A percentile compares a stretch with the other conserved stretches of the same genome.
Evolutionary conservation across 2,329 filamentous ascomycete species (phyloP).

Genomic region (Colletotrichum sp.): DNA sequence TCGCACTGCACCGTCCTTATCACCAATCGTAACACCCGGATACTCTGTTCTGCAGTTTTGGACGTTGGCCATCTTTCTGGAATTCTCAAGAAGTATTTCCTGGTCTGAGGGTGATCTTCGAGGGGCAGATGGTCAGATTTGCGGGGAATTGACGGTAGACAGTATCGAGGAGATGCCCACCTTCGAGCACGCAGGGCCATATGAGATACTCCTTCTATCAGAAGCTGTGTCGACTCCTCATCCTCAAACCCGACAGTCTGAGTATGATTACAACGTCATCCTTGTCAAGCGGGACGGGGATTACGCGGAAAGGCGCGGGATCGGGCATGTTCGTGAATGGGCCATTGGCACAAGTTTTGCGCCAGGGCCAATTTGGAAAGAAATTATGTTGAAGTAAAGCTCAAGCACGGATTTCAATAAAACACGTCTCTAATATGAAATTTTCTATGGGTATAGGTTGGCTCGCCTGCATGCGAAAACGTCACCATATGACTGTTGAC

Average conservation of each 20-base stretch:
- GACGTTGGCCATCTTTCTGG: not conserved
- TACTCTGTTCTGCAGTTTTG: not conserved
- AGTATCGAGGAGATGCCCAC: not conserved
- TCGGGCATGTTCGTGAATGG: not conserved
- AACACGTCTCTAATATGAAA: not conserved
- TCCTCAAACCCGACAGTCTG: not conserved
- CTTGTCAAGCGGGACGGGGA: not conserved
- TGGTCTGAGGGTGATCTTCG: not conserved
- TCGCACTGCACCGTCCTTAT: not conserved
- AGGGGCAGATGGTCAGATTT: not conserved
- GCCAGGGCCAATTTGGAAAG: not conserved
- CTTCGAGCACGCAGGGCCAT: not conserved
- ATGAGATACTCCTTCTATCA: not conserved
- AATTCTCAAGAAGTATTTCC: not conserved
- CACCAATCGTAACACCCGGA: not conserved
- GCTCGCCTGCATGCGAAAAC: rapidly evolving
- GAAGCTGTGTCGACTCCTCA: not conserved
- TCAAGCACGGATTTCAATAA: rapidly evolving
- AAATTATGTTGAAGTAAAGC: not conserved
- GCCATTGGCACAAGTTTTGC: not conserved
- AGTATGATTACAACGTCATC: not conserved
- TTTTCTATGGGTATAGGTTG: not conserved
- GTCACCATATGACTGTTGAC: rapidly evolving
- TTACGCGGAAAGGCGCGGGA: not conserved
- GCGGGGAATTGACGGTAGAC: not conserved